phyloP scores from a whole-genome alignment of 305 asterid genomes.

The Andrographis paniculata region DNA sequence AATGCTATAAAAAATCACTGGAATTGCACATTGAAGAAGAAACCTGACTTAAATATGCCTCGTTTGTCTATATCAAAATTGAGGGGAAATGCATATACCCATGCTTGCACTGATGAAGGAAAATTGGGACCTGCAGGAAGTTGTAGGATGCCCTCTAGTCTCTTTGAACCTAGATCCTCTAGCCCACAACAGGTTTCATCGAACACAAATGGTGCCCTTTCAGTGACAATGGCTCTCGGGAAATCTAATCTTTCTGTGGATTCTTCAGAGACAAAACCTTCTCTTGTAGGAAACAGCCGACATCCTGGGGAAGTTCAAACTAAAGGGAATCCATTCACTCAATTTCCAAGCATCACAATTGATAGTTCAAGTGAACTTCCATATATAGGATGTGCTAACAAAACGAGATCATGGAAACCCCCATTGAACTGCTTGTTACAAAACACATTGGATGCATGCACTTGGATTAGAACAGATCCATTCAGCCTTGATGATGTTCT shows the following conservation, averaged over 20 bases:
- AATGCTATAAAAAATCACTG: conserved; percentile 81
- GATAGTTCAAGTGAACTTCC: conserved; percentile 20
- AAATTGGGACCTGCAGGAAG: conserved; percentile 20
- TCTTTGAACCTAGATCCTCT: conserved; percentile 13
- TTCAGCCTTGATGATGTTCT: conserved; percentile 18
- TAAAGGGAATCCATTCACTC: conserved; percentile 22
- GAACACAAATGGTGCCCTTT: conserved; percentile 26
- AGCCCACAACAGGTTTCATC: conserved; percentile 17
- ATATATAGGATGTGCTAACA: conserved; percentile 15
- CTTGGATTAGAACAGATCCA: conserved; percentile 8
- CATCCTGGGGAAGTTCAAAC: too few relatives aligned
- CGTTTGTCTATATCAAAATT: conserved; percentile 21
- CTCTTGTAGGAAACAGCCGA: conserved; percentile 16
- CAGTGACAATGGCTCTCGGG: conserved; percentile 36
- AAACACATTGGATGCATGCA: conserved; percentile 11
- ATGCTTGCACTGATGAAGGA: conserved; percentile 20
- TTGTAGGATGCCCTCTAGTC: conserved; percentile 16
- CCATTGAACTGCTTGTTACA: conserved; percentile 19
- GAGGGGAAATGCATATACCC: conserved; percentile 19
- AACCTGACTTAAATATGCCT: conserved; percentile 38
- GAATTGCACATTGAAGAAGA: conserved; percentile 63
- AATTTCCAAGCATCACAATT: conserved; percentile 14
- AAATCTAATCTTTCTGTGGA: conserved; percentile 21
- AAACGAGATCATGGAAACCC: conserved; percentile 18
- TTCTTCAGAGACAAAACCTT: conserved; percentile 22